Evolutionary conservation across 495 filamentous ascomycete species (phyloP), one percentile per base, ranked within the genome.

Genomic region (Hypoxylon subgilvum): DNA sequence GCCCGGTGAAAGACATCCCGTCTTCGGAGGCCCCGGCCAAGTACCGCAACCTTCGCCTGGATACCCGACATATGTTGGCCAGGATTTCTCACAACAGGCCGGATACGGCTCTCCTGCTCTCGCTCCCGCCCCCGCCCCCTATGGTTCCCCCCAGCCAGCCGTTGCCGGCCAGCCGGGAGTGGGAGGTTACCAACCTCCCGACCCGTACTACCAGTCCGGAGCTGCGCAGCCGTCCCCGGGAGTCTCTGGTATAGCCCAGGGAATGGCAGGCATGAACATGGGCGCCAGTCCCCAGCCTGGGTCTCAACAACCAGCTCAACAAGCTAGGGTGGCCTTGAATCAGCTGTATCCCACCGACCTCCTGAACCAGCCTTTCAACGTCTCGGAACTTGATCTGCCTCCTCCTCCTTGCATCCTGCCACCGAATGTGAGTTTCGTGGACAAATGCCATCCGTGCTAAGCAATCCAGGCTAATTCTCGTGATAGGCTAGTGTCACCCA

Each of bases 341-440:
- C 89, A 90, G 70, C 86, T 98, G 52, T 90, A 91, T 67, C 89
- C 95, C 1, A 92, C 91, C 27, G 94, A 98, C 69, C 80, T 98
- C 46, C 80, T 96, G 63, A 88, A 87, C 49, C 89, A 95, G 70
- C 95, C 92, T 22, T 93, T 98, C 75, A 92, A 96, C 71, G 91
- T 92, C 42, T 83, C 89, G 25, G 95, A 97, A 74, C 74, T 98
- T 34, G 92, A 96, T 68, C 83, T 94, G 42, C 91, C 93, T 10
- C 95, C 94, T 30, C 94, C 94, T 55, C 88, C 89, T 10, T 94
- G 96, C 63, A 84, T 95, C 61, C 73, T 98, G 42, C 94, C 94
- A 19, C 88, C 90, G 40, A 94, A 94, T 77, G 93, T 97, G 78
- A 78, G 89, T 82, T 27, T 14, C 12, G 2, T 18, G 6, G 5